Conservation (phyloP, 306 rosid species). For the Lathyrus aphaca region DNA sequence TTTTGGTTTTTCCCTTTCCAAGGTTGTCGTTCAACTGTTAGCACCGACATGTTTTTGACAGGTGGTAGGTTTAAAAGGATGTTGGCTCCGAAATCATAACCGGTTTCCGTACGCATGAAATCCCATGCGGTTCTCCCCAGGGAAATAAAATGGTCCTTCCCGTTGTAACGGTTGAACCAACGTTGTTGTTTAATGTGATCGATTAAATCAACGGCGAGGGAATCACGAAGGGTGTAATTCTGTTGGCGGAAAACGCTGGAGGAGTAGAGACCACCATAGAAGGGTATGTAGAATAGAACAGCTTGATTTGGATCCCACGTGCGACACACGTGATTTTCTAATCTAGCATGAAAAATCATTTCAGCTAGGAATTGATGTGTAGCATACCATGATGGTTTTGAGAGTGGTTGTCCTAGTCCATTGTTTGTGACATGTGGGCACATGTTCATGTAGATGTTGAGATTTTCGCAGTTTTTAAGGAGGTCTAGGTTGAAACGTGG, state of each 20-base stretch:
- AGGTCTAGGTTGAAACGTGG: conserved; percentile 66
- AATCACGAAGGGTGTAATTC: conserved; percentile 58
- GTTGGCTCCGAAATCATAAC: conserved; percentile 74
- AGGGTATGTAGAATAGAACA: conserved; percentile 68
- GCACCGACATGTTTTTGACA: conserved; percentile 87
- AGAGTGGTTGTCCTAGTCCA: conserved; percentile 69
- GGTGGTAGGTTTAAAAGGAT: conserved; percentile 57
- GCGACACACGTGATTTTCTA: conserved; percentile 80
- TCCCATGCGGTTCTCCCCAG: conserved; percentile 91
- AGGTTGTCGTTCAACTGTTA: conserved; percentile 77
- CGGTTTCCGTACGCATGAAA: conserved; percentile 59
- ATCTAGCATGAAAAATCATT: conserved; percentile 81
- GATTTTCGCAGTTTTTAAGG: conserved; percentile 56
- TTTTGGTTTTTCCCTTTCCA: conserved; percentile 68
- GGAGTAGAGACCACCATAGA: conserved; percentile 82
- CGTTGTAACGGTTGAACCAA: conserved; percentile 44
- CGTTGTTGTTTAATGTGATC: conserved; percentile 44
- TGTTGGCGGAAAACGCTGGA: conserved; percentile 69
- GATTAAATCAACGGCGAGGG: conserved; percentile 50
- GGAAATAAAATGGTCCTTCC: conserved; percentile 70
- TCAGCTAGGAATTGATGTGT: conserved; percentile 87
- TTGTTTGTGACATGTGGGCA: conserved; percentile 76
- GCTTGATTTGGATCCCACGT: conserved; percentile 66
- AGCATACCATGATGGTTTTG: conserved; percentile 59
- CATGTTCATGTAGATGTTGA: conserved; percentile 83